Conservation (phyloP, 75 land plant species). For the Cryptomeria japonica region DNA sequence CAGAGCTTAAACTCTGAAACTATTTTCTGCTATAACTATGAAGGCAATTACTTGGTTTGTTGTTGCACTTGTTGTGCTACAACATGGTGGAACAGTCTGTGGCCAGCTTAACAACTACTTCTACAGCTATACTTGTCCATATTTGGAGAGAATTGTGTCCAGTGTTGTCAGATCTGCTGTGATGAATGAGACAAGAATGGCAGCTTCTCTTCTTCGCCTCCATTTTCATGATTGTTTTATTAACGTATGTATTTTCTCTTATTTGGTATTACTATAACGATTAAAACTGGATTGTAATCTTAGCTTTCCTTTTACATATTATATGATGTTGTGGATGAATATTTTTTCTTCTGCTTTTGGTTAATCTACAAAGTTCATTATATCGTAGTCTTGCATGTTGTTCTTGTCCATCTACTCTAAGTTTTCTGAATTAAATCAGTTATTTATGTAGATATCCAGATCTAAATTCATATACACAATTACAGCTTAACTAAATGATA, state of each 20-base stretch:
- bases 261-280: background rate
- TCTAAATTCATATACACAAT: too few species aligned
- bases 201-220: slow-evolving; percentile 12
- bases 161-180: background rate
- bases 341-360: too few species aligned
- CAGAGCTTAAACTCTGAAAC: background rate
- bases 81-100: background rate
- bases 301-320: too few species aligned
- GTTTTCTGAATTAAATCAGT: too few species aligned
- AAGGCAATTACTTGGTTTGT: background rate
- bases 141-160: background rate
- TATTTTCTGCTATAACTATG: background rate
- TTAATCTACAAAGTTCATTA: background rate
- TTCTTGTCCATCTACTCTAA: background rate
- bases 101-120: background rate
- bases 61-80: background rate
- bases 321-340: background rate
- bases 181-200: background rate
- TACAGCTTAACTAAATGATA: too few species aligned
- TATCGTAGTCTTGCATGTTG: background rate
- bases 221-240: slow-evolving; percentile 9
- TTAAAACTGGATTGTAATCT: background rate
- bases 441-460: too few species aligned
- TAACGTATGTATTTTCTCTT: background rate
- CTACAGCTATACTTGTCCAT: background rate